Percentiles rank a stretch among this genome's conserved stretches.
phyloP scores from a whole-genome alignment of 768 basidiomycete genomes.

The Exsudoporus frostii region DNA sequence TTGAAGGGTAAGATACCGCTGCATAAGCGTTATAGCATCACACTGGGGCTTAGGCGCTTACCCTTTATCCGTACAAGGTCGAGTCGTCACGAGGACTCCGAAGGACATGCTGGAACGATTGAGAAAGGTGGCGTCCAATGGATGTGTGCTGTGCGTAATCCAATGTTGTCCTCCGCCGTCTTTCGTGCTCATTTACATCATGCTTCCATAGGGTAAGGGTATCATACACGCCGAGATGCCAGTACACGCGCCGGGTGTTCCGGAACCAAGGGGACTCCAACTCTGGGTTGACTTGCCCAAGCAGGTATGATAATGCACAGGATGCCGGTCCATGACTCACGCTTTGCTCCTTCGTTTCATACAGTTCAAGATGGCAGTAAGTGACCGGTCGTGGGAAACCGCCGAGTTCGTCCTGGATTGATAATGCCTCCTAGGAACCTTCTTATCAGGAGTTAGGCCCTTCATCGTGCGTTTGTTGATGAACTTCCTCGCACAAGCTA shows the following conservation, averaged over 20 bases:
- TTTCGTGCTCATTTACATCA: not conserved
- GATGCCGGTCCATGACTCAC: conserved; percentile 1
- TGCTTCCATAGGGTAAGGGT: conserved; percentile 48
- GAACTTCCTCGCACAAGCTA: not conserved
- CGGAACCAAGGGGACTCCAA: conserved; percentile 81
- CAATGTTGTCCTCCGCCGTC: not conserved
- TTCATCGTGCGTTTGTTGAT: conserved; percentile 42
- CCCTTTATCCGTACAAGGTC: conserved; percentile 37
- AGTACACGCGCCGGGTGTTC: conserved; percentile 58
- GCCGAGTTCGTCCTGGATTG: not conserved
- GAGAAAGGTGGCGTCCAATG: conserved; percentile 87
- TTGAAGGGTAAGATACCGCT: conserved; percentile 56
- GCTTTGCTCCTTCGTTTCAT: conserved; percentile 23
- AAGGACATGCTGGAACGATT: conserved; percentile 77
- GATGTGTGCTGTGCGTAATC: conserved; percentile 75
- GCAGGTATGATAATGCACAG: conserved; percentile 37
- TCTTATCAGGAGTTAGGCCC: conserved; percentile 81
- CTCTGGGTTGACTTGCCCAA: conserved; percentile 85
- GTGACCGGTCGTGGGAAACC: conserved; percentile 9
- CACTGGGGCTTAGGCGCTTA: not conserved
- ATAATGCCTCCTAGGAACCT: conserved; percentile 48
- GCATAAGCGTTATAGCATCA: not conserved
- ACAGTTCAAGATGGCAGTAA: conserved; percentile 74
- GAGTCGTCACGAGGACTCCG: conserved; percentile 88
- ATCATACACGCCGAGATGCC: conserved; percentile 92